Conservation (phyloP, 2,329 filamentous ascomycete genomes). For the Geosmithia flava region DNA sequence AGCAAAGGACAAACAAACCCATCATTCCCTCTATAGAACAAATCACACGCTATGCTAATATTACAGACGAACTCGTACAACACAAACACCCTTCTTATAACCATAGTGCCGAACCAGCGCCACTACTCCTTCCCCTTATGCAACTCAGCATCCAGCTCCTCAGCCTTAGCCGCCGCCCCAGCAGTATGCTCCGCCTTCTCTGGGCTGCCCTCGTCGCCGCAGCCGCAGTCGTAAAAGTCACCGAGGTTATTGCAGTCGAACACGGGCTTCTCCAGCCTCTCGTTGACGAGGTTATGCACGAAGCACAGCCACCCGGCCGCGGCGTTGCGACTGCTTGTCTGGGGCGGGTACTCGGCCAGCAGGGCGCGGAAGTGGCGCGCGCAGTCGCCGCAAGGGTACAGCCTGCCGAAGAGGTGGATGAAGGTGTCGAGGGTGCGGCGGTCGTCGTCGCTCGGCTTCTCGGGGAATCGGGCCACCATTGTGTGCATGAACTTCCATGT, state of each 20-base stretch:
- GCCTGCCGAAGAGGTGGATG: conserved; percentile 52
- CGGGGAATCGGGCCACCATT: conserved; percentile 58
- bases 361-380: conserved; percentile 54
- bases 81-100: too few species aligned
- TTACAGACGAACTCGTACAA: too few species aligned
- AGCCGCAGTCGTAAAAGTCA: conserved; percentile 62
- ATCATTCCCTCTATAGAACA: too few species aligned
- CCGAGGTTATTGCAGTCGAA: conserved; percentile 59
- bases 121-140: not conserved
- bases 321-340: conserved; percentile 49
- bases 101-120: not conserved
- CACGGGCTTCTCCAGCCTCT: conserved; percentile 44
- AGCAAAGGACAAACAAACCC: not conserved
- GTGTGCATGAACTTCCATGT: conserved; percentile 62
- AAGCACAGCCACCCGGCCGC: conserved; percentile 58
- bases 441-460: conserved; percentile 50
- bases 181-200: not conserved
- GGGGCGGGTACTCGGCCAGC: conserved; percentile 49
- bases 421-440: conserved; percentile 50
- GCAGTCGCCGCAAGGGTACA: conserved; percentile 61
- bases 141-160: conserved; percentile 4
- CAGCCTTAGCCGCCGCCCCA: not conserved
- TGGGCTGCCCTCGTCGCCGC: conserved; percentile 41
- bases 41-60: too few species aligned
- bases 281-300: conserved; percentile 56